A percentile compares a stretch with the other conserved stretches of the same genome.
phyloP scores from a whole-genome alignment of 1,284 basidiomycete genomes.

The Trichosporon faecale region DNA sequence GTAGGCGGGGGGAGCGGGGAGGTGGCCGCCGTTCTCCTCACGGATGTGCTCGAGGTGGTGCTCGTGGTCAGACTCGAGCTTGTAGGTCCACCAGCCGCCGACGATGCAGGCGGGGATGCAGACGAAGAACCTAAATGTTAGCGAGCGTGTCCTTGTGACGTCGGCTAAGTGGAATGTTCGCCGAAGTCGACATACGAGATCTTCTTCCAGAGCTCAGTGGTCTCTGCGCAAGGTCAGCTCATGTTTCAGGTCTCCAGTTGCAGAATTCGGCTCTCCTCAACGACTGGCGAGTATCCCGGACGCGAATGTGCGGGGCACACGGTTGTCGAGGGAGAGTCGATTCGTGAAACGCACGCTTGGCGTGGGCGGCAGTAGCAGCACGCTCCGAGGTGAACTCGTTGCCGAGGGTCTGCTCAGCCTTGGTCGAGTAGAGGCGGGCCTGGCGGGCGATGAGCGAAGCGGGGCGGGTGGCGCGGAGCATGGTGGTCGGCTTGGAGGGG shows the following conservation, averaged over 20 bases:
- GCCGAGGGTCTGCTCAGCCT: constrained; percentile 19
- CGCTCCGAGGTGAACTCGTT: constrained; percentile 44
- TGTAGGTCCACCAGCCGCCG: constrained; percentile 42
- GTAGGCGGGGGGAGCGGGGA: constrained; percentile 43
- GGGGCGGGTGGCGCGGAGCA: constrained; percentile 25
- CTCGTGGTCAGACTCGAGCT: constrained; percentile 46
- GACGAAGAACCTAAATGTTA: constrained; percentile 41
- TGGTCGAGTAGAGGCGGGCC: constrained; percentile 26
- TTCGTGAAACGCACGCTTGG: constrained; percentile 35
- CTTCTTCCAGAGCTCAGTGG: constrained; percentile 48
- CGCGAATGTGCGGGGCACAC: neutral
- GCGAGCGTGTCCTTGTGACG: neutral
- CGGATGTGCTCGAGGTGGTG: constrained; percentile 37
- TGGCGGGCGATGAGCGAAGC: constrained; percentile 26
- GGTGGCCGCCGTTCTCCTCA: constrained; percentile 41
- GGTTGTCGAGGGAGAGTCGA: neutral
- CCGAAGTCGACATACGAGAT: constrained; percentile 30
- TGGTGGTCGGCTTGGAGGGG: constrained; percentile 21
- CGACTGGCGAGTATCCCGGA: neutral
- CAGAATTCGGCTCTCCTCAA: neutral
- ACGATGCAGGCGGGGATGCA: constrained; percentile 44
- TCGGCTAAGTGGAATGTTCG: neutral
- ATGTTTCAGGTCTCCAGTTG: too few relatives aligned
- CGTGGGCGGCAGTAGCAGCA: constrained; percentile 41
- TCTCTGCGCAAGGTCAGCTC: constrained; percentile 29